Evolutionary conservation across 2,329 filamentous ascomycete species (phyloP), one percentile per base, ranked within the genome.

Genomic region (Arthroderma sp.): DNA sequence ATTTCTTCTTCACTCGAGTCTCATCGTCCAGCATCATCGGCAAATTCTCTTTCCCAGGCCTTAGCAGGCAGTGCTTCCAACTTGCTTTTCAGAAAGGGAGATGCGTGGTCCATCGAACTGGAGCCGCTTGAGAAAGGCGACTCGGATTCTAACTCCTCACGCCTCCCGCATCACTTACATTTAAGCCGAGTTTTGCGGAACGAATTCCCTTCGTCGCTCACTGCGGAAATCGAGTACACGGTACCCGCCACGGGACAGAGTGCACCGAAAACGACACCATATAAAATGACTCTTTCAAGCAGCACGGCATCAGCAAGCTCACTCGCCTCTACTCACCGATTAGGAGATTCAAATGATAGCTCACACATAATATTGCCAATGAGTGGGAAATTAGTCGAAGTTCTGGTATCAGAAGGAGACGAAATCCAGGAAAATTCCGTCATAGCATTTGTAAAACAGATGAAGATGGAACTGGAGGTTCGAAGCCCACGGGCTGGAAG

Each of bases 391-490:
- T 51, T 81, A 28, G 70, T 80, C 1, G 77, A 81, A 55, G 61
- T 81, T 1, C 53, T 75, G 2, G 74, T 80, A 0, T 66, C 73
- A 4, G 66, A 68, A 3, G 73, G 73, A 0, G 71, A 77, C 47
- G 51, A 56, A 5, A 60, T 77, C 0, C 57, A 56, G 15, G 63
- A 71, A 48, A 73, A 74, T 1, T 70, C 79, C 34, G 60, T 72
- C 0, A 62, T 81, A 51, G 73, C 65, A 5, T 74, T 81, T 11
- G 70, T 81, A 15, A 73, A 74, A 58, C 77, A 81, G 58, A 80
- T 80, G 76, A 81, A 81, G 59, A 82, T 81, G 77, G 78, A 82
- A 51, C 58, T 81, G n/a, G 78, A 81, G 53, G 70, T 82, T 2
- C 58, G 78, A 22, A 67, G 66, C 44, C 63, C 66, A 10, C 63